A percentile compares a stretch with the other conserved stretches of the same genome.
Evolutionary conservation across 176 grass and related monocot genomes (phyloP).

Genomic region (Dactylis glomerata): DNA sequence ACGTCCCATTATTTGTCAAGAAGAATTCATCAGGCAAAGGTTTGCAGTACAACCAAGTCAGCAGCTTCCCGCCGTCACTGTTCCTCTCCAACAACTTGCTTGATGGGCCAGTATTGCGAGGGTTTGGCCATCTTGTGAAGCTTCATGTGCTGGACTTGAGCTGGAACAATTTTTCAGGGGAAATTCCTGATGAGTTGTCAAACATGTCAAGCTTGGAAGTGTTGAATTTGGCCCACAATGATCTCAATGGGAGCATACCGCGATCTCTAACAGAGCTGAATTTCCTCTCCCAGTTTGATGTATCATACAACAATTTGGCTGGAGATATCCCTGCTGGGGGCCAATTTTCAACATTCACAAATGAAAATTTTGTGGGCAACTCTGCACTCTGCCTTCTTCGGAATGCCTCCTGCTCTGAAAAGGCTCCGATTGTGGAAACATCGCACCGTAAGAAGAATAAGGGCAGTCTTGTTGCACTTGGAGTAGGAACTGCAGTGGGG

Average conservation of each 20-base stretch:
- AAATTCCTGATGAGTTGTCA: constrained; percentile 65
- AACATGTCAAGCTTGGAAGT: constrained; percentile 71
- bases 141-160: constrained; percentile 67
- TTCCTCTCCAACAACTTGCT: constrained; percentile 63
- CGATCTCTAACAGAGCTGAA: constrained; percentile 58
- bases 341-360: constrained; percentile 71
- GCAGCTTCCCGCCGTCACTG: constrained; percentile 81
- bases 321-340: constrained; percentile 74
- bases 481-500: constrained; percentile 55
- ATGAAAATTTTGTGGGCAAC: constrained; percentile 68
- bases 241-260: constrained; percentile 81
- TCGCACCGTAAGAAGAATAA: constrained; percentile 38
- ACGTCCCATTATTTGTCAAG: constrained; percentile 69
- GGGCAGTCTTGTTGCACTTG: constrained; percentile 31
- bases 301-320: constrained; percentile 63
- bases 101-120: constrained; percentile 41
- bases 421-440: neutral
- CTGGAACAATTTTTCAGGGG: constrained; percentile 74
- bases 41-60: constrained; percentile 84
- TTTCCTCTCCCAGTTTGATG: constrained; percentile 84
- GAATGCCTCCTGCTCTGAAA: constrained; percentile 17
- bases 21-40: constrained; percentile 66
- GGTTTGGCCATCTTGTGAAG: constrained; percentile 58
- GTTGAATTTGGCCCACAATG: constrained; percentile 70
- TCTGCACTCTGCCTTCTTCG: constrained; percentile 48